These are phyloP conservation scores for Solioccasus polychromus DNA, from an alignment of 768 basidiomycete species.

Conservation along the genomic window DNA sequence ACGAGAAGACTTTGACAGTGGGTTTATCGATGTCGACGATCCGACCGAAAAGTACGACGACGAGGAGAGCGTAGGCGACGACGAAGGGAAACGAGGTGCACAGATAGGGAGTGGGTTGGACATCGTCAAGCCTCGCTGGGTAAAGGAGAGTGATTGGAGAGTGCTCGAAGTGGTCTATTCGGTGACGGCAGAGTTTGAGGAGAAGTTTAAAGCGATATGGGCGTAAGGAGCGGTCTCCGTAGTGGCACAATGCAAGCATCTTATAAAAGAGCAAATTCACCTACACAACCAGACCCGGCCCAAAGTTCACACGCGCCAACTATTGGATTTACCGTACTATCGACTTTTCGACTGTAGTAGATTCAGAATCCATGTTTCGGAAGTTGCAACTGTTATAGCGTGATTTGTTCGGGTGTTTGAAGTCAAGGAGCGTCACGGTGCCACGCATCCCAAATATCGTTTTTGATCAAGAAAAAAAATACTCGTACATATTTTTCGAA, in stretches of 20 bases:
- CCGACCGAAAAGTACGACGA: conserved; percentile 25
- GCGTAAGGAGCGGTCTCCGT: conserved; percentile 33
- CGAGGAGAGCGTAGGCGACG: conserved; percentile 16
- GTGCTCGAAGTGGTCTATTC: conserved; percentile 50
- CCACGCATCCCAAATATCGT: no score
- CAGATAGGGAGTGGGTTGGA: background rate
- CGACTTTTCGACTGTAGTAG: no score
- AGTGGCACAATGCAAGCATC: background rate
- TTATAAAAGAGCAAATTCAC: background rate
- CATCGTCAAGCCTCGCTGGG: conserved; percentile 33
- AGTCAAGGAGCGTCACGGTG: no score
- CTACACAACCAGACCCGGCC: no score
- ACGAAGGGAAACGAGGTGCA: conserved; percentile 10
- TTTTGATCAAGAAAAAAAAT: no score
- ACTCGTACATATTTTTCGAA: no score
- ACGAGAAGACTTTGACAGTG: conserved; percentile 30
- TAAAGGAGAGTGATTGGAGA: conserved; percentile 49
- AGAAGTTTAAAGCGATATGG: conserved; percentile 65
- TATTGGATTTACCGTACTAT: no score
- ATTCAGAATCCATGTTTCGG: no score
- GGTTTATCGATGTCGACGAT: conserved; percentile 29
- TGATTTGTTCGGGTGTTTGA: no score
- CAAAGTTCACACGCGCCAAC: no score
- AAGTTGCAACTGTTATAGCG: no score
- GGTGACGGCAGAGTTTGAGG: conserved; percentile 48